Evolutionary conservation across 257 asterid species (phyloP).

Genomic region (Petrea volubilis): DNA sequence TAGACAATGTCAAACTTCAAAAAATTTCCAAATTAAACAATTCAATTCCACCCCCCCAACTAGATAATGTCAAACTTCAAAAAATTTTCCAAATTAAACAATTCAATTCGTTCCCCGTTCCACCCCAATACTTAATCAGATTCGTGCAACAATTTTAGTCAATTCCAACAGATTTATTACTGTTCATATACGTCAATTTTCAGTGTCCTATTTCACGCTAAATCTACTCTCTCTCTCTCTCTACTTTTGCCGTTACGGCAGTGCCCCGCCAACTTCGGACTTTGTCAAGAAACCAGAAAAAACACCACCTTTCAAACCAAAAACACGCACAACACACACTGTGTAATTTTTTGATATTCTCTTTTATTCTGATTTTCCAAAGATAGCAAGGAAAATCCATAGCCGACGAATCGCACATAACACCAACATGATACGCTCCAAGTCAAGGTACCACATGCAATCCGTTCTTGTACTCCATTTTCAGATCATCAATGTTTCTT

Average conservation of each 20-base stretch:
- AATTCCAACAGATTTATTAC: constrained; percentile 17
- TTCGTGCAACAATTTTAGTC: constrained; percentile 3
- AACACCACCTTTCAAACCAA: not conserved
- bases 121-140: not conserved
- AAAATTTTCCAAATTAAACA: not conserved
- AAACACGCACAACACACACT: constrained; percentile 19
- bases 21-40: constrained; percentile 1
- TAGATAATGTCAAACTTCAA: constrained; percentile 37
- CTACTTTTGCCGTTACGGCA: constrained; percentile 29
- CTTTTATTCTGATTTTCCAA: constrained; percentile 42
- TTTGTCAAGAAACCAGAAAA: constrained; percentile 24
- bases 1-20: constrained; percentile 37
- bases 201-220: constrained; percentile 3
- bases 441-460: constrained; percentile 57
- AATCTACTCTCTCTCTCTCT: not conserved
- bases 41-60: no score
- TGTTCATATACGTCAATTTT: not conserved
- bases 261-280: constrained; percentile 62
- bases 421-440: constrained; percentile 62
- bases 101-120: not conserved
- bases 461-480: constrained; percentile 21
- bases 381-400: constrained; percentile 31
- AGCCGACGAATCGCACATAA: constrained; percentile 36
- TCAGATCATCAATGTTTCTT: constrained; percentile 27
- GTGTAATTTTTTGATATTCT: not conserved